Evolutionary conservation across 306 rosid genomes (phyloP), one percentile per base, ranked within the genome.

Genomic region (Corylus avellana): DNA sequence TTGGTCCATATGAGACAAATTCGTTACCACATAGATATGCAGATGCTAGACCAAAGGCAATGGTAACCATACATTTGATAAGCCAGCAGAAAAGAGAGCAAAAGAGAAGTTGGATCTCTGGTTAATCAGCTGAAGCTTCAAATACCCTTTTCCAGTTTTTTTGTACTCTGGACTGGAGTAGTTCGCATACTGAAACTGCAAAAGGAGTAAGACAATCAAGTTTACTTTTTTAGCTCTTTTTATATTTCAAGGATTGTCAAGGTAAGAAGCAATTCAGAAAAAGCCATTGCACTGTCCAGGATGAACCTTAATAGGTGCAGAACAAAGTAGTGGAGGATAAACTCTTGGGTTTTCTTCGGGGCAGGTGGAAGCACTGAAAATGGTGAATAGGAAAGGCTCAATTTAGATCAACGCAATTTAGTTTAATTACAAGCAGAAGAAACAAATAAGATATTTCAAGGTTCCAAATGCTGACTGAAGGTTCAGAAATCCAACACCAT

Each of bases 51-150:
- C 71, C 39, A 59, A 72, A 47, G 46, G n/a, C 57, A 56, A 37
- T 39, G 18, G 7, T 46, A 51, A 50, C 57, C 84, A 49, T 86
- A 94, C 98, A 61, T 83, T 87, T 47, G 89, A 73, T 67, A 94
- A 82, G 70, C 97, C 98, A 46, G 97, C 97, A 0, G 94, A 88
- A 88, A 94, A 94, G 48, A 94, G 87, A 20, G 84, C 97, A 50
- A 94, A 91, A 37, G 98, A 83, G 83, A 94, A 92, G 75, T 94
- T 94, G 16, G 89, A 87, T 94, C 97, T 90, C 87, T 92, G 98
- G 80, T 94, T 94, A 83, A 92, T 94, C 92, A 94, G 79, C 91
- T 85, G 92, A 71, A 92, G 92, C 81, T 86, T 90, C 89, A 94
- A 79, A 54, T 76, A 67, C 62, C 97, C 97, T 83, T 78, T 90